These are phyloP conservation scores for Podaxis pistillaris DNA, from an alignment of 768 basidiomycete species.

Conservation along the genomic window DNA sequence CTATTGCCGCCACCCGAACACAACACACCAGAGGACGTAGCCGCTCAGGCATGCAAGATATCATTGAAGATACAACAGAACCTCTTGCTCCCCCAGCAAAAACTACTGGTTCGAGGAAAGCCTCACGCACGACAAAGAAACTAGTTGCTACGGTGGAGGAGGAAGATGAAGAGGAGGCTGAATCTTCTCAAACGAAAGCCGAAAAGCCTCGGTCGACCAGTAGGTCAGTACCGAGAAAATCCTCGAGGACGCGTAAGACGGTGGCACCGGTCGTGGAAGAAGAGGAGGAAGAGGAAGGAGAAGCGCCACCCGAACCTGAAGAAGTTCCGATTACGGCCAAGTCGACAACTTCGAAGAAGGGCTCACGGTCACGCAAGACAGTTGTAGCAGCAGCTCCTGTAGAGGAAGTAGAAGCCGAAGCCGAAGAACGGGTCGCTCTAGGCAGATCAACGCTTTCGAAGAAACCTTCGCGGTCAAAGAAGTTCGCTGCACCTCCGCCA, in stretches of 20 bases:
- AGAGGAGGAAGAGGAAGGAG: neutral
- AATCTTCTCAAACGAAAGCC: neutral
- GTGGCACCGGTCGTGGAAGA: neutral
- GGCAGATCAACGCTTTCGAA: neutral
- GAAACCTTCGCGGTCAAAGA: constrained; percentile 1
- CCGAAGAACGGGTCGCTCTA: neutral
- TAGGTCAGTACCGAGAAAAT: neutral
- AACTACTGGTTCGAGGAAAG: neutral
- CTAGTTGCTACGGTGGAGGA: neutral
- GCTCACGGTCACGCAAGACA: constrained; percentile 2
- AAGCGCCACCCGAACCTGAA: neutral
- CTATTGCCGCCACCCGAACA: constrained; percentile 17
- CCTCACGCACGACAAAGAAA: neutral
- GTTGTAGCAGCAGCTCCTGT: neutral
- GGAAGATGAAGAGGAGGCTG: neutral
- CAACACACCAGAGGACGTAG: constrained; percentile 2
- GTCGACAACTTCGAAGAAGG: neutral
- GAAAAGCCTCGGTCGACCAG: neutral
- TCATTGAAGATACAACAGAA: constrained; percentile 10
- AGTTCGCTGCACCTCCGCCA: constrained; percentile 27
- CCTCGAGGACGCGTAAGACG: neutral
- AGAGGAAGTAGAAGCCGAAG: constrained; percentile 20
- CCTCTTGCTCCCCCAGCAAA: constrained; percentile 26
- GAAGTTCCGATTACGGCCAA: neutral
- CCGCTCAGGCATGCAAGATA: constrained; percentile 7